Evolutionary conservation across 2,329 filamentous ascomycete species (phyloP), one percentile per base, ranked within the genome.

Genomic region (Macroventuria anomochaeta): DNA sequence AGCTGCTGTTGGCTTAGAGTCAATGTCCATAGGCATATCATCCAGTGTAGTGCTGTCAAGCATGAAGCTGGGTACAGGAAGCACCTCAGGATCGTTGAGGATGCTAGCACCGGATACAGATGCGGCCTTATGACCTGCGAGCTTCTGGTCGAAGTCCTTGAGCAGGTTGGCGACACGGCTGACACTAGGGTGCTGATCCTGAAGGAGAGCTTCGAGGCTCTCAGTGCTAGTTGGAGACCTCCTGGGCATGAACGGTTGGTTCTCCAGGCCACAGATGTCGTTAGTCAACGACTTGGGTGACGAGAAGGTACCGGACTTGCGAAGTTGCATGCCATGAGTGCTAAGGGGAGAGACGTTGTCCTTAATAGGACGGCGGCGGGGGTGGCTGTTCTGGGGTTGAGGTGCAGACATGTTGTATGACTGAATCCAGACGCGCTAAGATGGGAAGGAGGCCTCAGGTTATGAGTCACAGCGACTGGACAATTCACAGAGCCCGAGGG

Each of bases 211-310:
- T 64, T 81, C 78, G 17, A 81, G 74, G 48, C 75, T 72, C 67
- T 81, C 76, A 18, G 78, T 75, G 60, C 74, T 79, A 54, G 79
- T 81, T 5, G 77, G 73, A n/a, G 79, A 80, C 41, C 79, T 79
- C 49, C 71, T 70, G 37, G 77, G 75, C 75, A 79, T 77, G 63
- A 72, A 76, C 50, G 67, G 73, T 34, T 67, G 61, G 63, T 75
- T 75, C 40, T 67, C 70, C 52, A 75, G 47, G 60, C 75, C 75
- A 62, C 69, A 74, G 51, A 77, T 65, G 58, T 76, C 76, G 46
- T 66, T 70, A 15, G 65, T 67, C 46, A 72, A 52, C 40, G 64
- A 65, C 57, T 73, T 73, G 40, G 76, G 75, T 44, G 77, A 76
- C 57, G 78, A 77, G 67, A 81, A 81, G 58, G 79, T 81, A 50